A percentile compares a stretch with the other conserved stretches of the same genome.
phyloP scores from a whole-genome alignment of 129 eudicot genomes.

The Chrysanthemum lavandulifolium region DNA sequence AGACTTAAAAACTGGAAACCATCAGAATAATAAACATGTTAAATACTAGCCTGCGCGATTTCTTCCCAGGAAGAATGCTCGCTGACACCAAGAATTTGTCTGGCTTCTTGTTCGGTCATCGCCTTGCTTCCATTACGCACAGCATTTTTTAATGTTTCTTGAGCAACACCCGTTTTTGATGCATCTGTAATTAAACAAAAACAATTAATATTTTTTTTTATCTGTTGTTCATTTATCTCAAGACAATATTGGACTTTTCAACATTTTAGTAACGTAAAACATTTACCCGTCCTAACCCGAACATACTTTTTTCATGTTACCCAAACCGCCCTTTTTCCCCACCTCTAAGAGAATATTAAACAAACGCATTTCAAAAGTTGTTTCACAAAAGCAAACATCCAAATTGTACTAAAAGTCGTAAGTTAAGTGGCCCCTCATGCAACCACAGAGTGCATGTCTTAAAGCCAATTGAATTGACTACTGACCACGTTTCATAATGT shows the following conservation, averaged over 20 bases:
- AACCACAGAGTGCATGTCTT: neutral
- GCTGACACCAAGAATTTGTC: constrained; percentile 80
- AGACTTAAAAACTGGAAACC: too few species aligned
- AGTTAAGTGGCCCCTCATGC: neutral
- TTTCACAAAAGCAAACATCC: neutral
- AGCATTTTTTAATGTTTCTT: constrained; percentile 68
- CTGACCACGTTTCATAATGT: neutral
- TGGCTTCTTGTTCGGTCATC: constrained; percentile 84
- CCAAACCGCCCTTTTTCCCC: too few species aligned
- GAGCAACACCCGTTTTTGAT: constrained; percentile 76
- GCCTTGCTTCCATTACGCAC: constrained; percentile 60
- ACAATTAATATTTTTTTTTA: too few species aligned
- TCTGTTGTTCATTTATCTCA: too few species aligned
- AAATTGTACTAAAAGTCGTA: neutral
- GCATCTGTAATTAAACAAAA: constrained; percentile 48
- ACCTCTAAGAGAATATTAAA: too few species aligned
- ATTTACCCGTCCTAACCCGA: too few species aligned
- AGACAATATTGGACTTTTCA: too few species aligned
- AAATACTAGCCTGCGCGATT: constrained; percentile 53
- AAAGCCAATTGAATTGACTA: neutral
- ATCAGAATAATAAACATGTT: too few species aligned
- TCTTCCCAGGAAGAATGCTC: constrained; percentile 74
- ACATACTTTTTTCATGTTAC: too few species aligned
- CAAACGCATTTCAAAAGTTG: neutral
- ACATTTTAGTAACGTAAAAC: too few species aligned